Evolutionary conservation across 2,329 filamentous ascomycete species (phyloP).

Genomic region (Elsinoe necatrix): DNA sequence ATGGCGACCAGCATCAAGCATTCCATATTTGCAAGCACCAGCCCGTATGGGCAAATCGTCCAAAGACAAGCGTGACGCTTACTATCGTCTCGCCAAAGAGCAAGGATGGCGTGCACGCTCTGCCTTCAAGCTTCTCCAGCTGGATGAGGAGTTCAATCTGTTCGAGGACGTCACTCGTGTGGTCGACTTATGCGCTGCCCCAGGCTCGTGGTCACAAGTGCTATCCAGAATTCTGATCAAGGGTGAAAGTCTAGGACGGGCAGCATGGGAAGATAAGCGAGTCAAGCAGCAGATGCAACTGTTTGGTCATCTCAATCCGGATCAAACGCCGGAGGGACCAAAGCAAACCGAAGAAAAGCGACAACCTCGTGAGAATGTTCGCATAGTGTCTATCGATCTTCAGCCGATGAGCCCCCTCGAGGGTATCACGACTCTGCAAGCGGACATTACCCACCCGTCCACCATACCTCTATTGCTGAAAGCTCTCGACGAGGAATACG

Average conservation of each 20-base stretch:
- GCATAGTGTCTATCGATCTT: conserved; percentile 91
- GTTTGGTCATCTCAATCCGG: conserved; percentile 31
- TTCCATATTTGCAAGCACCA: neutral
- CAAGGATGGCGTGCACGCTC: conserved; percentile 96
- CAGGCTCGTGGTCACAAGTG: conserved; percentile 95
- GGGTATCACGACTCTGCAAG: conserved; percentile 83
- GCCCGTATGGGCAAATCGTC: conserved; percentile 60
- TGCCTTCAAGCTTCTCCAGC: conserved; percentile 92
- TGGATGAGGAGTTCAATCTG: conserved; percentile 92
- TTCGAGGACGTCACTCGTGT: conserved; percentile 86
- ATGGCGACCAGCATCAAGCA: neutral
- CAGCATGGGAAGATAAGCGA: conserved; percentile 80
- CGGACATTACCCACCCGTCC: conserved; percentile 94
- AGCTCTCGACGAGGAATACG: conserved; percentile 64
- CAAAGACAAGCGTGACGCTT: conserved; percentile 96
- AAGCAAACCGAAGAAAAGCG: conserved; percentile 14
- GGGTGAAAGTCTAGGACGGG: conserved; percentile 78
- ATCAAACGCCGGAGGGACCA: neutral
- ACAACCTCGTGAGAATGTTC: conserved; percentile 49
- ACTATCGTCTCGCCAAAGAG: conserved; percentile 95
- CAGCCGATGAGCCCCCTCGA: conserved; percentile 92
- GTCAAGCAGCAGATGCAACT: conserved; percentile 55
- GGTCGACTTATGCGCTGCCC: conserved; percentile 90
- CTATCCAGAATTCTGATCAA: conserved; percentile 88
- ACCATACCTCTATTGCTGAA: conserved; percentile 83